Base-by-base conservation (phyloP, 1,284 basidiomycete species). In the Pascua guehoae region DNA sequence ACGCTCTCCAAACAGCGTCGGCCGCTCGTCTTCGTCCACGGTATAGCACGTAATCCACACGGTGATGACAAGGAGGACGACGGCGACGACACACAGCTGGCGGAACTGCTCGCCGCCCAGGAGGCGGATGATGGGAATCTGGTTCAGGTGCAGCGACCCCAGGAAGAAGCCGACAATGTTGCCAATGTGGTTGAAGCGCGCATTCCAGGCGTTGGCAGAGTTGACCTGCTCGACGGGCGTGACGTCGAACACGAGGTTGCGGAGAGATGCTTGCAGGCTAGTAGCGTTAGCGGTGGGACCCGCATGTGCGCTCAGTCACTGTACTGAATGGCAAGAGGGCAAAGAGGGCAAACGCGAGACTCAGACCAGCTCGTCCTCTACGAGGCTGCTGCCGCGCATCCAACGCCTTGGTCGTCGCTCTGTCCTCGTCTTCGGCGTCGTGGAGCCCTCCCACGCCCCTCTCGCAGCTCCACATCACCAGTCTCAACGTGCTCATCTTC, bases 131-230 rank as follows among this genome's bases (percentile, higher is more conserved):
- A 90, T 76, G 2, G 87, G 87, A 58, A 92, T 79, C 53, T 84
- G 79, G 0, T 85, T 85, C 36, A 98, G 83, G 18, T 95, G 89
- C 51, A 94, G 73, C 79, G 90, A 96, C 87, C 89, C 91, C 68
- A 93, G 88, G 1, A 88, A 89, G 75, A 87, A 96, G 1, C 94
- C 93, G 63, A 94, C 77, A 53, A 96, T 94, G 70, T 93, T 96
- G 24, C 91, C 93, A n/a, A 91, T 86, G 71, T 96, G 91, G 48
- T 86, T 88, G 88, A 96, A 94, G 56, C 91, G 82, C 15, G 93
- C 91, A 66, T 97, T 92, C 94, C 95, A 98, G n/a, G 95, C 95
- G 78, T 97, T 98, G 8, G 89, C 93, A 14, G 86, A 82, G 62
- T 88, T 92, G 40, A 97, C 84, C 75, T 98, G 93, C 61, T 88